Conservation (phyloP, 768 basidiomycete genomes). For the Trametopsis cervina region DNA sequence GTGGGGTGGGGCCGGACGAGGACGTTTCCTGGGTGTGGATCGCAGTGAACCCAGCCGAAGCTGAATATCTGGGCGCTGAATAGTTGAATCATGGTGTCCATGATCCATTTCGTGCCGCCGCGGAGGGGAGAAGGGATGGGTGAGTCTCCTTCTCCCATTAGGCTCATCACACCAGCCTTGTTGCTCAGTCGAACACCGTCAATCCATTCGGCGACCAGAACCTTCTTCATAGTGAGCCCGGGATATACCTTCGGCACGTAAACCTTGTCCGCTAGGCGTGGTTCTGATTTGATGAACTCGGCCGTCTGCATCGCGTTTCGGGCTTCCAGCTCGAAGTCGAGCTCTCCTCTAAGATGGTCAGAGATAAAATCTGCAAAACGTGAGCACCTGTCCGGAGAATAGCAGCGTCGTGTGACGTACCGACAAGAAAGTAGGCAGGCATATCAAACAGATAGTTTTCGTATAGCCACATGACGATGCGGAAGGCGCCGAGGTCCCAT, state of each 20-base stretch:
- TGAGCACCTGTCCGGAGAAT: not conserved
- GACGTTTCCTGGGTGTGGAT: constrained; percentile 73
- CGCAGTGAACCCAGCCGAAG: constrained; percentile 88
- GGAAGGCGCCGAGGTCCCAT: constrained; percentile 70
- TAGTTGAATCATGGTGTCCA: constrained; percentile 83
- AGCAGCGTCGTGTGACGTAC: constrained; percentile 31
- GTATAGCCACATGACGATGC: constrained; percentile 73
- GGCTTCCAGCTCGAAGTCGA: constrained; percentile 78
- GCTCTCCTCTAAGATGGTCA: constrained; percentile 75
- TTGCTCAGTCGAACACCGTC: constrained; percentile 71
- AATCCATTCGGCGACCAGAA: constrained; percentile 85
- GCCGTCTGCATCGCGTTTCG: constrained; percentile 69
- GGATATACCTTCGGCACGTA: constrained; percentile 74
- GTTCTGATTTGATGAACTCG: constrained; percentile 60
- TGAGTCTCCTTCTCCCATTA: constrained; percentile 47
- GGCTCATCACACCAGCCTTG: constrained; percentile 41
- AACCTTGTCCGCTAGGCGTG: constrained; percentile 60
- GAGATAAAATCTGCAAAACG: constrained; percentile 59
- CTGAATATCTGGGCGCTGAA: constrained; percentile 88
- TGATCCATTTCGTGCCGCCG: constrained; percentile 58
- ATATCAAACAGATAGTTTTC: constrained; percentile 80
- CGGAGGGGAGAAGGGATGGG: constrained; percentile 28
- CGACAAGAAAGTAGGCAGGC: constrained; percentile 75
- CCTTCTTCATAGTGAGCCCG: constrained; percentile 64
- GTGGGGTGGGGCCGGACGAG: constrained; percentile 55